A percentile compares a stretch with the other conserved stretches of the same genome.
Evolutionary conservation across 371 early-diverging fungal species (phyloP).

Genomic region (Apophysomyces ossiformis): DNA sequence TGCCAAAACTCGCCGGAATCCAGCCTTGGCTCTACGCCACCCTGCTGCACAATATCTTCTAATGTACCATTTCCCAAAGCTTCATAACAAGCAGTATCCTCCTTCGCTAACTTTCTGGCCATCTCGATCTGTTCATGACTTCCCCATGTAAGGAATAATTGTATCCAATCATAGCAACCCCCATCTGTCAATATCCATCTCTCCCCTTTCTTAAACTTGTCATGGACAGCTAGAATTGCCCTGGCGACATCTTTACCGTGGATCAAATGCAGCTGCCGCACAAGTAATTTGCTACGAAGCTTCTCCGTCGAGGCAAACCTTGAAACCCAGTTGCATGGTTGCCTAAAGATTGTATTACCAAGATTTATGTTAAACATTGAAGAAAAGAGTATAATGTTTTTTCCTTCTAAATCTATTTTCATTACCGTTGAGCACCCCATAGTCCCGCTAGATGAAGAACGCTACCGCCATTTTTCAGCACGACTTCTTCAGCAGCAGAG

Average conservation of each 20-base stretch:
- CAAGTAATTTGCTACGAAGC: slow-evolving; percentile 36
- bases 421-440: slow-evolving; percentile 51
- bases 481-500: slow-evolving; percentile 36
- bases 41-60: slow-evolving; percentile 33
- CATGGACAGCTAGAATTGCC: slow-evolving; percentile 42
- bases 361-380: too few relatives aligned
- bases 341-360: slow-evolving; percentile 18
- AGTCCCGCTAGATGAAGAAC: slow-evolving; percentile 50
- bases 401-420: too few relatives aligned
- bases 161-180: slow-evolving; percentile 48
- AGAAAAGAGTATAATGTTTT: too few relatives aligned
- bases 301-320: slow-evolving; percentile 40
- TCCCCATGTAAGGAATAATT: slow-evolving; percentile 45
- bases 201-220: slow-evolving; percentile 32
- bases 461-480: slow-evolving; percentile 34
- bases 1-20: slow-evolving; percentile 55
- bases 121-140: slow-evolving; percentile 34
- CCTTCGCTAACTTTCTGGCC: slow-evolving; percentile 28
- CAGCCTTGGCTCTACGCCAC: slow-evolving; percentile 35
- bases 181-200: slow-evolving; percentile 52
- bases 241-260: slow-evolving; percentile 54
- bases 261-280: slow-evolving; percentile 48
- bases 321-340: slow-evolving; percentile 50
- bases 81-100: slow-evolving; percentile 27
- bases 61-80: slow-evolving; percentile 33